A percentile compares a stretch with the other conserved stretches of the same genome.
phyloP scores from a whole-genome alignment of 768 basidiomycete species.

The button mushroom (Agaricus bisporus) region DNA sequence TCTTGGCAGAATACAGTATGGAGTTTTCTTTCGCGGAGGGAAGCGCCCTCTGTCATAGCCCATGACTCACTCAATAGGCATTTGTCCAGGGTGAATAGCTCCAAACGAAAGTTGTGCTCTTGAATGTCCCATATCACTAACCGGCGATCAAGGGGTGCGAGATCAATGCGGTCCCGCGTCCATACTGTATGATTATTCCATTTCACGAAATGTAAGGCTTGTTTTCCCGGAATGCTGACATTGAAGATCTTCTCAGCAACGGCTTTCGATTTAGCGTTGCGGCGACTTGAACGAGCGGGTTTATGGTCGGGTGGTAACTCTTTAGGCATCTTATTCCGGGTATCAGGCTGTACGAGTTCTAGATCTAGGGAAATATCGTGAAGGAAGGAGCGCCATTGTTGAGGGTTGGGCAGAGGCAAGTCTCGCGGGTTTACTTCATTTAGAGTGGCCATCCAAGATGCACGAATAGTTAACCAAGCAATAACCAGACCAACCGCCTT shows the following conservation, averaged over 20 bases:
- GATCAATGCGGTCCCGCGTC: neutral
- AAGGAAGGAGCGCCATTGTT: neutral
- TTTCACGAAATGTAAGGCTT: neutral
- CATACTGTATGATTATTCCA: neutral
- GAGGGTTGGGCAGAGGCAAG: neutral
- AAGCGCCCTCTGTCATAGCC: neutral
- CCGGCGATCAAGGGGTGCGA: neutral
- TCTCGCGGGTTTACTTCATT: neutral
- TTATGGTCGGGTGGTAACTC: neutral
- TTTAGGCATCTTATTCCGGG: neutral
- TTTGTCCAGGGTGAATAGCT: conserved; percentile 10
- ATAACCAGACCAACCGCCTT: neutral
- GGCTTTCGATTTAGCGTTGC: neutral
- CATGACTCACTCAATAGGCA: neutral
- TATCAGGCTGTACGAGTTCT: neutral
- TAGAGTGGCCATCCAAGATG: neutral
- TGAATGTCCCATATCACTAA: conserved; percentile 14
- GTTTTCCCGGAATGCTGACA: neutral
- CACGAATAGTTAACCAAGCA: neutral
- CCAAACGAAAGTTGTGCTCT: conserved; percentile 13
- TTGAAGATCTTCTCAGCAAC: neutral
- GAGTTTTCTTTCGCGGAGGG: neutral
- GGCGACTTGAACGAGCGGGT: neutral
- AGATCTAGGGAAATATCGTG: neutral
- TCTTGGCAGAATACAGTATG: conserved; percentile 1